phyloP scores from a whole-genome alignment of 129 eudicot species.

The carrot (Daucus carota) region DH1_v3.0 NC_030382.2:48548001-48548500 shows the following conservation, averaged over 20 bases:
- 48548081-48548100: conserved; percentile 33
- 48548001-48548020: not conserved
- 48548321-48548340: not conserved
- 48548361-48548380: not conserved
- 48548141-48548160: conserved; percentile 88
- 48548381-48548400: not conserved
- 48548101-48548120: conserved; percentile 57
- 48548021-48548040: not conserved
- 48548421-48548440: not conserved
- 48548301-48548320: not conserved
- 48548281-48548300: not conserved
- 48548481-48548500: not conserved
- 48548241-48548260: conserved; percentile 48
- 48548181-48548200: conserved; percentile 48
- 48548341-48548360: not conserved
- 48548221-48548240: conserved; percentile 92
- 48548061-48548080: not conserved
- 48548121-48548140: conserved; percentile 68
- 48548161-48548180: conserved; percentile 63
- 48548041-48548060: not conserved
- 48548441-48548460: not conserved
- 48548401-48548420: not conserved
- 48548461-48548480: not conserved
- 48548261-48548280: conserved; percentile 43
- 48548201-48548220: conserved; percentile 55